Conservation (phyloP, 1,139 yeast species). For the Wickerhamiella pararugosa region DNA sequence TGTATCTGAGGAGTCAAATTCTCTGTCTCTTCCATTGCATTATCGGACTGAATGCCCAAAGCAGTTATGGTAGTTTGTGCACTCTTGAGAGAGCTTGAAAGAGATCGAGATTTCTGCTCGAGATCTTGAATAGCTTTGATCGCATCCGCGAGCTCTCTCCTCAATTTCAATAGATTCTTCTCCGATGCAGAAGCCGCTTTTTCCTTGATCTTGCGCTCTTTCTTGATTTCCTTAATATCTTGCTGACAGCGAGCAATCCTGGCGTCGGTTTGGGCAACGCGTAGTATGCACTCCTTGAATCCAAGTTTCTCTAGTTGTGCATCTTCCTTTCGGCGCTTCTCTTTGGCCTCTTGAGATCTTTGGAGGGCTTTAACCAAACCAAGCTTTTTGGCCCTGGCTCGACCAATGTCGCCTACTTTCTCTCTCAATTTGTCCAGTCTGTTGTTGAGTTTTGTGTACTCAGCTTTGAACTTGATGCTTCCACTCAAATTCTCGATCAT, state of each 20-base stretch:
- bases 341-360: not conserved
- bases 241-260: not conserved
- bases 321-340: not conserved
- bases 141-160: slow-evolving; percentile 7
- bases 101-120: not conserved
- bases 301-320: not conserved
- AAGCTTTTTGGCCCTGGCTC: not conserved
- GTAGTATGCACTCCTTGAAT: not conserved
- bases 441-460: slow-evolving; percentile 36
- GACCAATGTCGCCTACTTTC: not conserved
- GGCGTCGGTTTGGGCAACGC: not conserved
- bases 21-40: not conserved
- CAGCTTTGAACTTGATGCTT: slow-evolving; percentile 47
- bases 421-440: slow-evolving; percentile 25
- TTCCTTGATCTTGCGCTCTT: slow-evolving; percentile 32
- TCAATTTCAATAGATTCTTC: not conserved
- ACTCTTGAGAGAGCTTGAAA: not conserved
- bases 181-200: not conserved
- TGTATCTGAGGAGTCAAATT: slow-evolving; percentile 1
- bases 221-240: slow-evolving; percentile 30
- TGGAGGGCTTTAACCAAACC: not conserved
- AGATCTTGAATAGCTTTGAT: not conserved
- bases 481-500: slow-evolving; percentile 78
- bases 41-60: not conserved
- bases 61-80: not conserved